Percentiles rank a stretch among this genome's conserved stretches.
Evolutionary conservation across 345 rosid genomes (phyloP).

Genomic region (Brassica cretica): DNA sequence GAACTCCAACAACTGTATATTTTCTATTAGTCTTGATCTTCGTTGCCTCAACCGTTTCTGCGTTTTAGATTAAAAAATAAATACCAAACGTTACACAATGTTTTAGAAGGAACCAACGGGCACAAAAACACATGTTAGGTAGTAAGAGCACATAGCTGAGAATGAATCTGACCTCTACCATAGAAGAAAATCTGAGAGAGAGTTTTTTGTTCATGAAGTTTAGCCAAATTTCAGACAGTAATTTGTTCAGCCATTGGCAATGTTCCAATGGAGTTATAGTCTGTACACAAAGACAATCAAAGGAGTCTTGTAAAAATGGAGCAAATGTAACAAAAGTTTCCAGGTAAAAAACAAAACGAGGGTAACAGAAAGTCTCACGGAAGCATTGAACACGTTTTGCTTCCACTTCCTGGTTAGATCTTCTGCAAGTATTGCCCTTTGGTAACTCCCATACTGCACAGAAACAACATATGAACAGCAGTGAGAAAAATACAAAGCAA

Average conservation of each 20-base stretch:
- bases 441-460: slow-evolving; percentile 72
- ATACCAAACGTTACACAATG: slow-evolving; percentile 1
- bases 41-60: slow-evolving; percentile 85
- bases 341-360: neutral
- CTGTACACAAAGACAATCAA: slow-evolving; percentile 45
- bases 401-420: slow-evolving; percentile 88
- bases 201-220: slow-evolving; percentile 67
- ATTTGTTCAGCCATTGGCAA: slow-evolving; percentile 93
- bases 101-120: neutral
- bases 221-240: slow-evolving; percentile 80
- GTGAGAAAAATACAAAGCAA: neutral
- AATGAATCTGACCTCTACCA: slow-evolving; percentile 70
- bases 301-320: slow-evolving; percentile 8
- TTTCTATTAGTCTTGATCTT: slow-evolving; percentile 76
- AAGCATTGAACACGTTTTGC: slow-evolving; percentile 55
- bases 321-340: neutral
- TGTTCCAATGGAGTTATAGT: slow-evolving; percentile 86
- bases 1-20: slow-evolving; percentile 74
- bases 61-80: slow-evolving; percentile 20
- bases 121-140: neutral
- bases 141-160: neutral
- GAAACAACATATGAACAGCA: slow-evolving; percentile 2
- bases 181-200: slow-evolving; percentile 63
- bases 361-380: slow-evolving; percentile 44
- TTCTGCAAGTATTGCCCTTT: slow-evolving; percentile 62